These are phyloP conservation scores for Bryopsis sp. DNA, from an alignment of 139 green algal species.

Conservation along the genomic window DNA sequence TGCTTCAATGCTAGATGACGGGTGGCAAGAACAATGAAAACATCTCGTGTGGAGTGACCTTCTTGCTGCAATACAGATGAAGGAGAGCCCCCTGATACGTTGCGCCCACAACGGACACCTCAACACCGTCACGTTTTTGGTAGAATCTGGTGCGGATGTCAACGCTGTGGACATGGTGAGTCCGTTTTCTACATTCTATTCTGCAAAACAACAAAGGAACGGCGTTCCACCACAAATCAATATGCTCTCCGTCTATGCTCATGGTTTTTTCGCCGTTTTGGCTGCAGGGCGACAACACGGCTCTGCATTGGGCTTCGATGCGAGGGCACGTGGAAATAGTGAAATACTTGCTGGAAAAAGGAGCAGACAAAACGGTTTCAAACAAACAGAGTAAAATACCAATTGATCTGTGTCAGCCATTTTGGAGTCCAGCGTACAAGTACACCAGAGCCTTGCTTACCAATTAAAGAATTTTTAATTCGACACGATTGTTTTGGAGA, in stretches of 20 bases:
- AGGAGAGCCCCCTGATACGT: conserved; percentile 73
- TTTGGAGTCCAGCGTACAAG: conserved; percentile 63
- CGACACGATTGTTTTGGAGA: no score
- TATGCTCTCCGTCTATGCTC: no score
- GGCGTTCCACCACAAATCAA: background rate
- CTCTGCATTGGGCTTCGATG: conserved; percentile 92
- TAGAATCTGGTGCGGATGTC: conserved; percentile 61
- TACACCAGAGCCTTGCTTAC: conserved; percentile 56
- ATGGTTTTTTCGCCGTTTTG: background rate
- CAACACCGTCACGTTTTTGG: conserved; percentile 59
- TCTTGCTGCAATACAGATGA: conserved; percentile 66
- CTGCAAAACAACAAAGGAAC: background rate
- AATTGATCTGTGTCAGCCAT: conserved; percentile 61
- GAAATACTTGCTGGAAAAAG: conserved; percentile 50
- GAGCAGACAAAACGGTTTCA: conserved; percentile 41
- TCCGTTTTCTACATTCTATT: background rate
- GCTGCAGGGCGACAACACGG: conserved; percentile 84
- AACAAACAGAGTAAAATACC: conserved; percentile 68
- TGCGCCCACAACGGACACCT: conserved; percentile 86
- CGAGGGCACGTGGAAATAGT: conserved; percentile 91
- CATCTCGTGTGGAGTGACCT: background rate
- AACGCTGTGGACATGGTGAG: conserved; percentile 67
- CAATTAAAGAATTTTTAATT: no score
- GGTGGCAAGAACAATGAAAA: background rate
- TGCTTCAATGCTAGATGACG: background rate